Conservation (phyloP, 441 rosid genomes). For the Syzygium syzygioides region DNA sequence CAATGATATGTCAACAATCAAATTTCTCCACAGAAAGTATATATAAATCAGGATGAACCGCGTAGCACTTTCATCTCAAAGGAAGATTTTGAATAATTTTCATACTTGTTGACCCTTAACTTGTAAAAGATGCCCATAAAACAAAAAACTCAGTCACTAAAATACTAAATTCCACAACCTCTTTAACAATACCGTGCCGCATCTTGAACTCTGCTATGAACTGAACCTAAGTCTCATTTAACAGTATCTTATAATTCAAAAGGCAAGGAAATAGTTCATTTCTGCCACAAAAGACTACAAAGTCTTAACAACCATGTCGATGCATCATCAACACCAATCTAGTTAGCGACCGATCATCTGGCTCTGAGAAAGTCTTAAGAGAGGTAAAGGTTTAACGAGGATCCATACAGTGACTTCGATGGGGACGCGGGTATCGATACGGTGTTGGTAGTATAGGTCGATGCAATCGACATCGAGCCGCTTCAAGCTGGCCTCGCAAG, state of each 20-base stretch:
- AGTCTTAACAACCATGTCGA: background rate
- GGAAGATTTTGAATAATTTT: background rate
- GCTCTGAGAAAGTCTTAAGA: background rate
- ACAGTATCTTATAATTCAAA: background rate
- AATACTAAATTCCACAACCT: background rate
- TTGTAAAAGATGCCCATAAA: background rate
- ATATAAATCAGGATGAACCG: background rate
- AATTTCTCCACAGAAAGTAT: too few relatives aligned
- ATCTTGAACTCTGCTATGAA: background rate
- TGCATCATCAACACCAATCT: background rate
- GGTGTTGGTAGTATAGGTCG: slow-evolving; percentile 6
- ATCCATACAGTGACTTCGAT: slow-evolving; percentile 3
- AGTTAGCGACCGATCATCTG: background rate
- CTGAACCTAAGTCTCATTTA: background rate
- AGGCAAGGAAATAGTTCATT: background rate
- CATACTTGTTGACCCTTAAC: background rate
- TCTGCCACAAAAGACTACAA: background rate
- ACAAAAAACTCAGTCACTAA: background rate
- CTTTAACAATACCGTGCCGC: background rate
- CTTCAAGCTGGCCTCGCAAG: slow-evolving; percentile 8
- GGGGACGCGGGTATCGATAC: background rate
- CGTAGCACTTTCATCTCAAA: background rate
- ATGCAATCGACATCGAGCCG: slow-evolving; percentile 4
- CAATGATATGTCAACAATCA: too few relatives aligned
- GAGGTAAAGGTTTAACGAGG: background rate